A percentile compares a stretch with the other conserved stretches of the same genome.
These are phyloP conservation scores for Psilocybe azurescens DNA, from an alignment of 768 basidiomycete species.

Conservation along the genomic window DNA sequence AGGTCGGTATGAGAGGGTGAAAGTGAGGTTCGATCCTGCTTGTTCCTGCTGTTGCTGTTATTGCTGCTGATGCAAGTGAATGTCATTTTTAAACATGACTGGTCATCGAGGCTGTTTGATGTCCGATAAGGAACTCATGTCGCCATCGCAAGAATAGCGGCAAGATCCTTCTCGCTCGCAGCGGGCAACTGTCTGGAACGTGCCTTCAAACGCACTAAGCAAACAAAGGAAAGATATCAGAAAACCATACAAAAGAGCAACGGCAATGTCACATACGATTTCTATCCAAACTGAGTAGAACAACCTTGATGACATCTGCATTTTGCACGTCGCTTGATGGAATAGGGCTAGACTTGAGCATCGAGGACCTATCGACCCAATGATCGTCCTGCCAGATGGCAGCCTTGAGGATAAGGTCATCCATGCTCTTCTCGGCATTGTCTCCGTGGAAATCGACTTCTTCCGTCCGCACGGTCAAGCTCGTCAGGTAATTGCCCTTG, in stretches of 20 bases:
- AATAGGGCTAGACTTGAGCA: conserved; percentile 55
- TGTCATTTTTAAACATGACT: not conserved
- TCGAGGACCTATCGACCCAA: conserved; percentile 82
- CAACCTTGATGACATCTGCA: conserved; percentile 76
- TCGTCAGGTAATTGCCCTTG: conserved; percentile 90
- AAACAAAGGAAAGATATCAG: conserved; percentile 21
- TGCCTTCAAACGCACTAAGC: conserved; percentile 86
- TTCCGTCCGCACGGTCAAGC: conserved; percentile 84
- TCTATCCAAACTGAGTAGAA: conserved; percentile 89
- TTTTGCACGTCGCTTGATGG: conserved; percentile 42
- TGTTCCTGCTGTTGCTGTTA: not conserved
- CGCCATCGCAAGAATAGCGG: conserved; percentile 57
- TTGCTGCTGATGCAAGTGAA: not conserved
- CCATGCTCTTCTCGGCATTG: conserved; percentile 78
- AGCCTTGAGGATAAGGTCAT: conserved; percentile 92
- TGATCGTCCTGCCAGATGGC: conserved; percentile 94
- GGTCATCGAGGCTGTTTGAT: not conserved
- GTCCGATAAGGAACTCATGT: conserved; percentile 21
- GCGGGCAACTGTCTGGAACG: conserved; percentile 85
- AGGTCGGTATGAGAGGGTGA: not conserved
- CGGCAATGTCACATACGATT: conserved; percentile 65
- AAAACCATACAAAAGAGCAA: conserved; percentile 9
- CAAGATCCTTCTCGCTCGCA: conserved; percentile 87
- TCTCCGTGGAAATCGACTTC: conserved; percentile 69
- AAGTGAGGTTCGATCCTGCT: not conserved